Evolutionary conservation across 2,329 filamentous ascomycete genomes (phyloP), one percentile per base, ranked within the genome.

Genomic region (Myriosclerotinia duriaeana): DNA sequence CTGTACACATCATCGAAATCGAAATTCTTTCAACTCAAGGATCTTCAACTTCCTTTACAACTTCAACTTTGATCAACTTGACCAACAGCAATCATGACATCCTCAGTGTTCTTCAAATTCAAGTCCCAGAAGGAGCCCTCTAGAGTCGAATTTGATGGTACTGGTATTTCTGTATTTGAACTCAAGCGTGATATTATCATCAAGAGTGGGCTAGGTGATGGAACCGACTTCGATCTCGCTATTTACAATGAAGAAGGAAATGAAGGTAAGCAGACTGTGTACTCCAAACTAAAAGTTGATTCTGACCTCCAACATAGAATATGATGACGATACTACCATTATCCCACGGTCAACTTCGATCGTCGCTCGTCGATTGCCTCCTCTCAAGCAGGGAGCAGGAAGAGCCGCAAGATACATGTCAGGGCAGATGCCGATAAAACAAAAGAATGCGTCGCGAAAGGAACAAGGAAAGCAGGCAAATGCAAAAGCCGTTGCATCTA

Each of bases 41-140:
- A 55, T 53, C 56, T 50, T 64, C 67, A 64, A 64, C 60, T 66
- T 66, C 46, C 64, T 64, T 48, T 66, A 40, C 64, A 66, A 58
- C 42, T 46, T 66, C 68, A 62, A 65, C 34, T 50, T 64, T 64
- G 59, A 62, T 65, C 69, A 66, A 54, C 64, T 30, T 63, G 42
- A 60, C 66, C 62, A 60, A 65, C 54, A 62, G 58, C 65, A 71
- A 76, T 68, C 63, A 77, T 77, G 76, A 68, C 76, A 65, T 84
- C 95, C 66, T 98, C 93, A 72, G 95, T 99, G 77, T 98, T 97
- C 81, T 99, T 97, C 91, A 97, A 97, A 82, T 99, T 99, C 89
- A 98, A 97, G 82, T 98, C 94, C 74, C 93, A 96, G 78, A 97
- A 93, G 82, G 95, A 98, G 77, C 92, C 93, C 68, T 92, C 92